Percentiles rank a stretch among this genome's conserved stretches.
phyloP scores from a whole-genome alignment of 2,329 filamentous ascomycete genomes.

The Colletotrichum tropicale region DNA sequence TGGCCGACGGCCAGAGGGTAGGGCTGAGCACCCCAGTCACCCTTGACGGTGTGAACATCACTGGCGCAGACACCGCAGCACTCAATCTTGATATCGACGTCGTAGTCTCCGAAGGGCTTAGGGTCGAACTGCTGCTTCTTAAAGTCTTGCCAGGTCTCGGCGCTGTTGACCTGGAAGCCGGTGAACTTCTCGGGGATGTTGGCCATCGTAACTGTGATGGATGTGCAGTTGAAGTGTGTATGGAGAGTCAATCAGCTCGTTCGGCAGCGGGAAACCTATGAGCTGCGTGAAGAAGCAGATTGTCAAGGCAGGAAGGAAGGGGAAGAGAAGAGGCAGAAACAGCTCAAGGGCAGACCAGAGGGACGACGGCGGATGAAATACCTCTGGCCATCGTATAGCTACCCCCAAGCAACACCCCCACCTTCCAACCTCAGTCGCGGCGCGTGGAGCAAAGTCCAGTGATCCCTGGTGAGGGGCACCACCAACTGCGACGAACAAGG shows the following conservation, averaged over 20 bases:
- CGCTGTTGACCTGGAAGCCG: conserved; percentile 63
- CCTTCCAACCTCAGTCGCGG: conserved; percentile 4
- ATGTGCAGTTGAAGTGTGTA: neutral
- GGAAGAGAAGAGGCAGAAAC: neutral
- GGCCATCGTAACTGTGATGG: conserved; percentile 42
- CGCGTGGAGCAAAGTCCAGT: neutral
- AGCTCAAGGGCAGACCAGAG: neutral
- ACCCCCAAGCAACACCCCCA: neutral
- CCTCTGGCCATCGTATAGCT: conserved; percentile 14
- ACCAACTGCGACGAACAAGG: neutral
- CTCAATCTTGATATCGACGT: conserved; percentile 87
- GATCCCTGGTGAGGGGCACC: conserved; percentile 17
- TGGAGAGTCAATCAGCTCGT: neutral
- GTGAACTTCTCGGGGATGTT: conserved; percentile 62
- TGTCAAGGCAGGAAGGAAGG: neutral
- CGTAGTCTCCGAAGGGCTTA: conserved; percentile 85
- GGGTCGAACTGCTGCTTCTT: conserved; percentile 79
- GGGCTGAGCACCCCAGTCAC: conserved; percentile 68
- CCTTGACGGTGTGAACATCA: conserved; percentile 73
- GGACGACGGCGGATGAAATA: conserved; percentile 17
- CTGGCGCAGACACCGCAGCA: conserved; percentile 79
- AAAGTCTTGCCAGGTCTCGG: conserved; percentile 62
- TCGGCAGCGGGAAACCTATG: neutral
- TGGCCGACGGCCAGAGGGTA: conserved; percentile 73
- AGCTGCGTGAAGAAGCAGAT: neutral